Percentiles rank a stretch among this genome's conserved stretches.
These are phyloP conservation scores for Colletotrichum horii DNA, from an alignment of 2,329 filamentous ascomycete species.

Conservation along the genomic window DNA sequence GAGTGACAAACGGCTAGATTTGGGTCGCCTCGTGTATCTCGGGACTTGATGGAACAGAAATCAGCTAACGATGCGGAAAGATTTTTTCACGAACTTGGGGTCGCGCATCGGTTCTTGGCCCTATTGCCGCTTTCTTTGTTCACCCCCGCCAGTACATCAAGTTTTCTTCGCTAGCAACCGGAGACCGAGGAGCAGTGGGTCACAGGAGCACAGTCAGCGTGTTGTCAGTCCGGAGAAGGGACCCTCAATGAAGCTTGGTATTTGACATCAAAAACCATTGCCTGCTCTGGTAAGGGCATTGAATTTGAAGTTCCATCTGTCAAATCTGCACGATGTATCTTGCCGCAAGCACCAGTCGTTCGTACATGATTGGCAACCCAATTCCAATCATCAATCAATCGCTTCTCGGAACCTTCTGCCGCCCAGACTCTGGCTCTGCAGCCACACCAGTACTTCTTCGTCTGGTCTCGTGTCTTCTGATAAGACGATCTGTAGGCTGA, in stretches of 20 bases:
- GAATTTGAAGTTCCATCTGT: not conserved
- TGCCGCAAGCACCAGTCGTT: not conserved
- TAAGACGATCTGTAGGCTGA: slow-evolving; percentile 1
- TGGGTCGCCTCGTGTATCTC: not conserved
- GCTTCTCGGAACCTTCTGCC: not conserved
- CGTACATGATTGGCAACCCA: not conserved
- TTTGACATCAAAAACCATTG: not conserved
- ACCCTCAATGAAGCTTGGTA: not conserved
- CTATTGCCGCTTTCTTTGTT: not conserved
- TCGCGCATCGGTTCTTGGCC: not conserved
- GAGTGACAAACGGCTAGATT: not conserved
- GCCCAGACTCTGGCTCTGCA: not conserved
- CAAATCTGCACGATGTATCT: not conserved
- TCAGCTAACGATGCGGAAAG: not conserved
- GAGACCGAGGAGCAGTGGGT: not conserved
- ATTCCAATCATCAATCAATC: not conserved
- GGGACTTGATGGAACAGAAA: not conserved
- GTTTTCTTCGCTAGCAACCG: not conserved
- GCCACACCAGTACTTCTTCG: not conserved
- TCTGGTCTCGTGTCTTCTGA: not conserved
- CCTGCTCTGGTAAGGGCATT: not conserved
- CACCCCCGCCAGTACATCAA: not conserved
- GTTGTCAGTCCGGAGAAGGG: not conserved
- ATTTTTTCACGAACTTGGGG: not conserved
- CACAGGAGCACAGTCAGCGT: not conserved